Conservation (phyloP, 768 basidiomycete species). For the Podaxis carcinomalis region DNA sequence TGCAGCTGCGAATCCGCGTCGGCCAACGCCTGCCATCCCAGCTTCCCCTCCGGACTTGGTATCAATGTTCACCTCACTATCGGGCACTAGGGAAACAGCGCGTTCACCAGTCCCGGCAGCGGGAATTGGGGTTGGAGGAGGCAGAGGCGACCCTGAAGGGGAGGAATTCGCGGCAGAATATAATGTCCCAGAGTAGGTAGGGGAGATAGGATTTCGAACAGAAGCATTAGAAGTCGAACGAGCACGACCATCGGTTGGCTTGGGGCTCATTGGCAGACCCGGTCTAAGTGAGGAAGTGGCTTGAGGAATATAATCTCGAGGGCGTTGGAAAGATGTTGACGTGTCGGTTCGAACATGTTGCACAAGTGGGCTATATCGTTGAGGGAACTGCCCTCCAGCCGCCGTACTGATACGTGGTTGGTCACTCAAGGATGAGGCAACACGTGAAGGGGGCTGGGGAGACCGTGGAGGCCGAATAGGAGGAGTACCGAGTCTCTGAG, state of each 20-base stretch:
- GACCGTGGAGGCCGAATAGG: constrained; percentile 6
- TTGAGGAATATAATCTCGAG: constrained; percentile 6
- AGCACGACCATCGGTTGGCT: not conserved
- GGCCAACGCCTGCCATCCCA: constrained; percentile 89
- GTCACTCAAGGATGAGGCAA: constrained; percentile 21
- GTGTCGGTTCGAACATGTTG: constrained; percentile 15
- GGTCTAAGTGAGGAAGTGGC: constrained; percentile 10
- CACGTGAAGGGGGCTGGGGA: constrained; percentile 20
- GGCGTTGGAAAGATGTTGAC: constrained; percentile 15
- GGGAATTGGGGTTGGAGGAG: constrained; percentile 17
- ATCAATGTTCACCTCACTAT: constrained; percentile 40
- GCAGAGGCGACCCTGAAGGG: not conserved
- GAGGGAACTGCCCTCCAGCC: constrained; percentile 18
- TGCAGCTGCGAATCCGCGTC: constrained; percentile 79
- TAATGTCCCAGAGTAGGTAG: not conserved
- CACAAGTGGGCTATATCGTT: constrained; percentile 34
- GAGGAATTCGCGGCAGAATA: not conserved
- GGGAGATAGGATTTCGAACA: not conserved
- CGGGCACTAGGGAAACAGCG: constrained; percentile 8
- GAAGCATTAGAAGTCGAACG: constrained; percentile 1
- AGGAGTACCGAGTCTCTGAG: constrained; percentile 11
- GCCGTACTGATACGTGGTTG: constrained; percentile 25
- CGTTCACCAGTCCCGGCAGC: constrained; percentile 10
- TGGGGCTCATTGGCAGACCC: not conserved
- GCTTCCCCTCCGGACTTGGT: constrained; percentile 75